Evolutionary conservation across 371 early-diverging fungal species (phyloP).

Genomic region (Apophysomyces ossiformis): DNA sequence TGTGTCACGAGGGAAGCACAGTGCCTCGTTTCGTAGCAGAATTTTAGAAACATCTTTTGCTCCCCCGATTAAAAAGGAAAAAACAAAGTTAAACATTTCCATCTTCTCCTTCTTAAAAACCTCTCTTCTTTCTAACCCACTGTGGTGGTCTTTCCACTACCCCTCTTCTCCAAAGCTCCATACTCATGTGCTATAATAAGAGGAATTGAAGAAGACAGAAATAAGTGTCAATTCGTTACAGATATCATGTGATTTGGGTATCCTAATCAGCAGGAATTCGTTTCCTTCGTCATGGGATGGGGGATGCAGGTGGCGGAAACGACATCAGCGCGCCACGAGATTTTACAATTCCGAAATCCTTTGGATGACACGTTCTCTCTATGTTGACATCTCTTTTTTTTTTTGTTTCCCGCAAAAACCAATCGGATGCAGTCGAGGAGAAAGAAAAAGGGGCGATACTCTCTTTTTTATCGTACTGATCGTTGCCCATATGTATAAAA

Average conservation of each 20-base stretch:
- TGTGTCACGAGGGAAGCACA: slow-evolving; percentile 2
- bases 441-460: background rate
- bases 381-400: background rate
- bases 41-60: background rate
- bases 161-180: background rate
- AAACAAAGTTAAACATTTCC: background rate
- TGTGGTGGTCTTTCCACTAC: background rate
- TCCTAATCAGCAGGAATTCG: background rate
- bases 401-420: background rate
- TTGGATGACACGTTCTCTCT: background rate
- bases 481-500: too few species aligned
- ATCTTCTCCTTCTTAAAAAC: background rate
- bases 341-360: background rate
- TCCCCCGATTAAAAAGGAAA: background rate
- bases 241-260: background rate
- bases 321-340: slow-evolving; percentile 8
- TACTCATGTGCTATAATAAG: too few species aligned
- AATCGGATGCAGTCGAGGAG: background rate
- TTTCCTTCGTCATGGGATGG: background rate
- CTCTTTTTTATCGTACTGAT: too few species aligned
- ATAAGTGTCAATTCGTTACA: background rate
- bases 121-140: too few species aligned
- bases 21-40: slow-evolving; percentile 1
- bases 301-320: slow-evolving; percentile 6
- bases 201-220: too few species aligned